Evolutionary conservation across 495 filamentous ascomycete species (phyloP).

Genomic region (Acidiella bohemica): DNA sequence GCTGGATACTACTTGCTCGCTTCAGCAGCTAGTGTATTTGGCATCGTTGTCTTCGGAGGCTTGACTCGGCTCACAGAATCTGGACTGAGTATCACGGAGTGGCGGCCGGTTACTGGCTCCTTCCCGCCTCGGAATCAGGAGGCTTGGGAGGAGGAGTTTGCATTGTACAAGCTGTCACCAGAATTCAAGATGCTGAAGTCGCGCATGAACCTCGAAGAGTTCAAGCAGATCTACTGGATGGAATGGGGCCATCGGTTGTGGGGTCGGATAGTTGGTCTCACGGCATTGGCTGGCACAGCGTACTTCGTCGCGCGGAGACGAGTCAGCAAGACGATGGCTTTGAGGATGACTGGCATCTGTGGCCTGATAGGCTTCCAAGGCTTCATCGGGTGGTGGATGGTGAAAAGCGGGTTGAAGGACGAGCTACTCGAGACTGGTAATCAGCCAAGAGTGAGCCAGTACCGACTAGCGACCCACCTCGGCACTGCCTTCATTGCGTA

Average conservation of each 20-base stretch:
- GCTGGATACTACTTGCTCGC: slow-evolving; percentile 90
- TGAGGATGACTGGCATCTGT: slow-evolving; percentile 66
- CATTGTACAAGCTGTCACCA: slow-evolving; percentile 77
- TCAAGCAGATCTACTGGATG: slow-evolving; percentile 99
- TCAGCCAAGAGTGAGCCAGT: slow-evolving; percentile 87
- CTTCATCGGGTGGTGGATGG: slow-evolving; percentile 98
- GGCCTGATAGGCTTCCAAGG: slow-evolving; percentile 90
- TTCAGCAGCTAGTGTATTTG: slow-evolving; percentile 84
- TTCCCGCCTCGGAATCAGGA: slow-evolving; percentile 62
- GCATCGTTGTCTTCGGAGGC: slow-evolving; percentile 90
- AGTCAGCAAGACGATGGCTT: slow-evolving; percentile 65
- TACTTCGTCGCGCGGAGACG: slow-evolving; percentile 78
- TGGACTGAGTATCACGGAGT: slow-evolving; percentile 98
- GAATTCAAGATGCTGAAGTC: slow-evolving; percentile 85
- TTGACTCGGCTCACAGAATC: slow-evolving; percentile 91
- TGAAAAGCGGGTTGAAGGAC: slow-evolving; percentile 86
- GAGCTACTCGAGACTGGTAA: slow-evolving; percentile 83
- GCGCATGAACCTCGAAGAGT: slow-evolving; percentile 79
- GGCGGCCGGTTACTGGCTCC: slow-evolving; percentile 89
- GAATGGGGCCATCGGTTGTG: slow-evolving; percentile 95
- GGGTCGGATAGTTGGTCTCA: slow-evolving; percentile 83
- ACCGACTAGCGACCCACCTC: slow-evolving; percentile 78
- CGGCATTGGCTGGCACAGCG: slow-evolving; percentile 71
- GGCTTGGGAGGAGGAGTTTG: slow-evolving; percentile 85
- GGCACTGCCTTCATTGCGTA: slow-evolving; percentile 85